phyloP scores from a whole-genome alignment of 495 filamentous ascomycete species.

The Aspergillus affinis region DNA sequence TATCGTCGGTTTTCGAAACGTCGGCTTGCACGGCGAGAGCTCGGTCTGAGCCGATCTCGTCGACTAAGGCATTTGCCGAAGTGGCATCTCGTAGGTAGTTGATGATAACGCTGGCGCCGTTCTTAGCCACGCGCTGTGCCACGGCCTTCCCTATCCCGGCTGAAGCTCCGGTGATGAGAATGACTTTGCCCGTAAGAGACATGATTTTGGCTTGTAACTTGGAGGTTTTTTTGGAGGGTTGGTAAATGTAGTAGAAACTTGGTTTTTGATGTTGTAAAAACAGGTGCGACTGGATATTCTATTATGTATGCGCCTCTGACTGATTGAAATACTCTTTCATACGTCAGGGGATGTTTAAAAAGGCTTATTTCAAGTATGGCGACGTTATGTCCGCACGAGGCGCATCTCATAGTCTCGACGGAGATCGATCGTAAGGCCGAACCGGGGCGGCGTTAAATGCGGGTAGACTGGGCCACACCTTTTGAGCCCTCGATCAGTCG shows the following conservation, averaged over 20 bases:
- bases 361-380: too few species aligned
- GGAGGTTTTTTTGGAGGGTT: not conserved
- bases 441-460: too few species aligned
- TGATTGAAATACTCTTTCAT: not conserved
- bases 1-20: constrained; percentile 36
- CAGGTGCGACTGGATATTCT: not conserved
- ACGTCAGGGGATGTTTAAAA: too few species aligned
- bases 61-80: constrained; percentile 56
- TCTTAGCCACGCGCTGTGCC: constrained; percentile 50
- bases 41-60: constrained; percentile 50
- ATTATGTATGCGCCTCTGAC: not conserved
- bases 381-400: too few species aligned
- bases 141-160: constrained; percentile 67
- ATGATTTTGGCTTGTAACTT: constrained; percentile 11
- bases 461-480: not conserved
- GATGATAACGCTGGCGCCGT: constrained; percentile 64
- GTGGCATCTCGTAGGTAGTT: constrained; percentile 56
- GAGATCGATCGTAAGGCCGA: not conserved
- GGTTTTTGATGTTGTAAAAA: not conserved
- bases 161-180: constrained; percentile 64
- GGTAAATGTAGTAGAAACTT: not conserved
- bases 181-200: constrained; percentile 56
- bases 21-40: constrained; percentile 58
- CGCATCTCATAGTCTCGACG: too few species aligned
- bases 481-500: not conserved